Conservation (phyloP, 2,329 filamentous ascomycete genomes). For the Leptodontidium sp. region DNA sequence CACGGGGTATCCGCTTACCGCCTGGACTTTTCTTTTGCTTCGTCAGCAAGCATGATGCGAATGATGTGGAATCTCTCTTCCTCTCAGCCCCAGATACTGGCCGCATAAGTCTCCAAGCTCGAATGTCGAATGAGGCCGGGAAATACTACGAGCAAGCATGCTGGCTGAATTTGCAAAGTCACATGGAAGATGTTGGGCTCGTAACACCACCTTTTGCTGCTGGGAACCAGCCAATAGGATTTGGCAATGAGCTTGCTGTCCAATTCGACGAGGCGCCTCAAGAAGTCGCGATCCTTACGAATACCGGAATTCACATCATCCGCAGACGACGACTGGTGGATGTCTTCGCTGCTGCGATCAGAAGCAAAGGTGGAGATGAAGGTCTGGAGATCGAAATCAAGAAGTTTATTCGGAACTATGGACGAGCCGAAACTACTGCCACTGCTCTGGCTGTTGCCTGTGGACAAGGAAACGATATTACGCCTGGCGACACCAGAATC, state of each 20-base stretch:
- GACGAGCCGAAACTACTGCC: conserved; percentile 86
- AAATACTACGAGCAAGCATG: conserved; percentile 80
- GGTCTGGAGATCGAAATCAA: conserved; percentile 83
- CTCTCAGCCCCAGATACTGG: conserved; percentile 88
- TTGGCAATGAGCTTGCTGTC: conserved; percentile 95
- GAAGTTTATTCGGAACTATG: conserved; percentile 85
- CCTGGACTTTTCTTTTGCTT: conserved; percentile 94
- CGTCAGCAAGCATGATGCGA: conserved; percentile 66
- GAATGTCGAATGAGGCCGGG: conserved; percentile 46
- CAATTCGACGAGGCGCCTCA: conserved; percentile 86
- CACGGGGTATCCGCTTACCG: conserved; percentile 69
- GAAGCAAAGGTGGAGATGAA: conserved; percentile 77
- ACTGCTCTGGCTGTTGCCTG: conserved; percentile 94
- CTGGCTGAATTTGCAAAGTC: conserved; percentile 78
- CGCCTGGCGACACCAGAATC: conserved; percentile 74
- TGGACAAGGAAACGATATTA: conserved; percentile 82
- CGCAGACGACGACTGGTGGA: conserved; percentile 87
- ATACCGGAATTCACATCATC: conserved; percentile 87
- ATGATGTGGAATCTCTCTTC: conserved; percentile 75
- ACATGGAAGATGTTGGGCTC: conserved; percentile 80
- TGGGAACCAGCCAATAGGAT: conserved; percentile 73
- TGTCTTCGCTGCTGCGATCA: conserved; percentile 84
- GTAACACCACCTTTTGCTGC: conserved; percentile 78
- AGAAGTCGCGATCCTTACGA: conserved; percentile 91
- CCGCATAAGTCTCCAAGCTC: conserved; percentile 70